These are phyloP conservation scores for Lecanicillium sp. DNA, from an alignment of 2,329 filamentous ascomycete genomes.

Conservation along the genomic window DNA sequence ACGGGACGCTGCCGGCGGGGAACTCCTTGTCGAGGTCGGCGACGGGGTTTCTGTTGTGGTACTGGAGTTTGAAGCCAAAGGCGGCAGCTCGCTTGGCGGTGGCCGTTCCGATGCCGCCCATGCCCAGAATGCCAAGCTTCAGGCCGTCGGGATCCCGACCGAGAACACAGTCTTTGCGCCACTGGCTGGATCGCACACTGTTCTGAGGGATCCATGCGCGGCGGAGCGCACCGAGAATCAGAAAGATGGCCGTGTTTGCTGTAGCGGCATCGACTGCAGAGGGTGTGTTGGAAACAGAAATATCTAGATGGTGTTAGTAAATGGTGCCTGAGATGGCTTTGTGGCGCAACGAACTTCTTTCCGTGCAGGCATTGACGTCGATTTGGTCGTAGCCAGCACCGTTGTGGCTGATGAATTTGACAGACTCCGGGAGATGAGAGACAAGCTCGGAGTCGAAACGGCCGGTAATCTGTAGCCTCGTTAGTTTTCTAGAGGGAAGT, in stretches of 20 bases:
- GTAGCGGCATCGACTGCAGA: conserved; percentile 59
- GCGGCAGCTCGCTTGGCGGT: conserved; percentile 38
- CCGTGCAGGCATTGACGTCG: conserved; percentile 52
- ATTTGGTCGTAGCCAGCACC: conserved; percentile 58
- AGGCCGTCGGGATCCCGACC: conserved; percentile 65
- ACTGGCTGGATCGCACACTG: conserved; percentile 34
- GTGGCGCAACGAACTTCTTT: conserved; percentile 18
- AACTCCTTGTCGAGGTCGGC: conserved; percentile 34
- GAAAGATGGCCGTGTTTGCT: conserved; percentile 59
- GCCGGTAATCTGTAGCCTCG: conserved; percentile 54
- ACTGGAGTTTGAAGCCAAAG: conserved; percentile 51
- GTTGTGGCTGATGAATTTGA: conserved; percentile 31
- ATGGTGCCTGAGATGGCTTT: background rate
- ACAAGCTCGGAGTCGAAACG: conserved; percentile 51
- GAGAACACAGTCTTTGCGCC: conserved; percentile 44
- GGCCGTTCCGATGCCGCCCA: conserved; percentile 51
- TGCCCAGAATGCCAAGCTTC: conserved; percentile 49
- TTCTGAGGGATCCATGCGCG: conserved; percentile 26
- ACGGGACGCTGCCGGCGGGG: background rate
- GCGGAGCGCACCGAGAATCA: conserved; percentile 59
- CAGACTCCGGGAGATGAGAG: conserved; percentile 26
- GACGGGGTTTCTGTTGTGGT: conserved; percentile 42
- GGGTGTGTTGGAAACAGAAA: conserved; percentile 58
- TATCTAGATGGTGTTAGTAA: background rate
- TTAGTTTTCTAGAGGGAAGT: too few species aligned